These are phyloP conservation scores for Stagonosporopsis cucurbitacearum DNA, from an alignment of 2,329 filamentous ascomycete genomes.

Conservation along the genomic window DNA sequence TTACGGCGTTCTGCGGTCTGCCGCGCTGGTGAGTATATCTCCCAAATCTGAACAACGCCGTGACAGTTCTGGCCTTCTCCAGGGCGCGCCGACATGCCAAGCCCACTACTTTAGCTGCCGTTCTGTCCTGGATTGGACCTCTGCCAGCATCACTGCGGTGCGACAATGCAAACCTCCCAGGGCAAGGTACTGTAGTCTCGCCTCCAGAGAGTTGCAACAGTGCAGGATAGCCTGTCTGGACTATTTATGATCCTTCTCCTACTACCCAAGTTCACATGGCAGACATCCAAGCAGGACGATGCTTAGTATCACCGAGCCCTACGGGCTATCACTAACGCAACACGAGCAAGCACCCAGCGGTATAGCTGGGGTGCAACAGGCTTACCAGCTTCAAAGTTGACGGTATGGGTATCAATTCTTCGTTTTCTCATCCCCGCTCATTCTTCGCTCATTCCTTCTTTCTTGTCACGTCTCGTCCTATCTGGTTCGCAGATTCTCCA, in stretches of 20 bases:
- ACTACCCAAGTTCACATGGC: not conserved
- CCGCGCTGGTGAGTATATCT: conserved; percentile 1
- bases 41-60: conserved; percentile 3
- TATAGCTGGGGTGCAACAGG: not conserved
- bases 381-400: not conserved
- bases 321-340: not conserved
- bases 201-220: not conserved
- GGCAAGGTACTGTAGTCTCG: not conserved
- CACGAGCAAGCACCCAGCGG: not conserved
- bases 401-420: not conserved
- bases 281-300: not conserved
- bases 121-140: conserved; percentile 9
- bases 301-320: not conserved
- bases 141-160: conserved; percentile 12
- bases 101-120: conserved; percentile 10
- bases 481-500: not conserved
- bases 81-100: not conserved
- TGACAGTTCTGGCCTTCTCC: conserved; percentile 5
- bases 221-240: not conserved
- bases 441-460: not conserved
- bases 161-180: conserved; percentile 2
- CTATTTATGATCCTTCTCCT: not conserved
- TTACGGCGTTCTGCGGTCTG: conserved; percentile 8
- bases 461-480: not conserved
- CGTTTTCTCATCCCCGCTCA: not conserved